phyloP scores from a whole-genome alignment of 768 basidiomycete genomes.

The Kwoniella sp. region DNA sequence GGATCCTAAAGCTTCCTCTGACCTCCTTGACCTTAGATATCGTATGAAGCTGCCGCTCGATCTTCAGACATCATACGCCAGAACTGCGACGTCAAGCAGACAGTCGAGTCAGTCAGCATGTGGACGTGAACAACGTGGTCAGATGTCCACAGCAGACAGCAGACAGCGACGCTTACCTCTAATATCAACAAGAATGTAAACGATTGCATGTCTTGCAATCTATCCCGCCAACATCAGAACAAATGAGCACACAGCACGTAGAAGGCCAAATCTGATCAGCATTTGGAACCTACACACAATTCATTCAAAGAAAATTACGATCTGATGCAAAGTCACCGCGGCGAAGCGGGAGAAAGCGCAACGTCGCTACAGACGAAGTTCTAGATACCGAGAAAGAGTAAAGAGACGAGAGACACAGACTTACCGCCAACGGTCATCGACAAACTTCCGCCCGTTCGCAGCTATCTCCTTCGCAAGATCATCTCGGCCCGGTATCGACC shows the following conservation, averaged over 20 bases:
- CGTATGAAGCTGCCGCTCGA: conserved; percentile 6
- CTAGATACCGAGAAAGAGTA: not conserved
- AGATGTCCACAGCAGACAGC: not conserved
- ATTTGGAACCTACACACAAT: too few species aligned
- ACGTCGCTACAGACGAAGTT: too few species aligned
- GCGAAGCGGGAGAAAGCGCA: too few species aligned
- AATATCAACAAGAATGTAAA: conserved; percentile 43
- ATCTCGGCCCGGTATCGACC: conserved; percentile 32
- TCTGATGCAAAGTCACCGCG: too few species aligned
- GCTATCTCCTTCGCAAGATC: conserved; percentile 48
- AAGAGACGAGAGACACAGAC: conserved; percentile 1
- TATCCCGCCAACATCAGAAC: conserved; percentile 7
- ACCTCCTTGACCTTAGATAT: too few species aligned
- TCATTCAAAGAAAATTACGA: too few species aligned
- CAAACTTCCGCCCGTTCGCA: conserved; percentile 36
- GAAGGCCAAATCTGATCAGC: too few species aligned
- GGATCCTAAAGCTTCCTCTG: too few species aligned
- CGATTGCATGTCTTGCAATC: conserved; percentile 50
- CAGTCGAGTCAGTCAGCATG: too few species aligned
- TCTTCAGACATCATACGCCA: conserved; percentile 43
- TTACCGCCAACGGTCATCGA: conserved; percentile 44
- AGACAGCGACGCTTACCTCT: conserved; percentile 33
- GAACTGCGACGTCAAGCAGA: conserved; percentile 25
- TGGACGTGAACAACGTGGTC: not conserved
- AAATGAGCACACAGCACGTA: too few species aligned